Percentiles rank a stretch among this genome's conserved stretches.
These are phyloP conservation scores for Globisporangium ultimum DNA, from an alignment of 352 stramenopile genomes.

Conservation along the genomic window DNA sequence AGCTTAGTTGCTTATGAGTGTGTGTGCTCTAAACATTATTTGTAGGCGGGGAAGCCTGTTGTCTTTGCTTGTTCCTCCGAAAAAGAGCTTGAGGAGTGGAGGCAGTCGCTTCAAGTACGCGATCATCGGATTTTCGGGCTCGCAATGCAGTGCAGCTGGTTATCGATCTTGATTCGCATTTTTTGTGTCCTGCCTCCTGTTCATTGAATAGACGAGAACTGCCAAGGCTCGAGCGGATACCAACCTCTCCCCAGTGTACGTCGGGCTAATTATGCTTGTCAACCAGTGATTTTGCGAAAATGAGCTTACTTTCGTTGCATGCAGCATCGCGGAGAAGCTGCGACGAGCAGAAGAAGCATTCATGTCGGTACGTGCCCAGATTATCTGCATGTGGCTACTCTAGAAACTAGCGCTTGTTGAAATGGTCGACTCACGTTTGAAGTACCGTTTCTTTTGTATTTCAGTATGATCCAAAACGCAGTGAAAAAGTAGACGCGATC, in stretches of 20 bases:
- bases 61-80: conserved; percentile 62
- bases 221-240: neutral
- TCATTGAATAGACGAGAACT: neutral
- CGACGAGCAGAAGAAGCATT: conserved; percentile 53
- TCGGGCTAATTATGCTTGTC: neutral
- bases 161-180: neutral
- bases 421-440: too few relatives aligned
- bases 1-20: neutral
- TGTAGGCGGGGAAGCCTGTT: conserved; percentile 40
- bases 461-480: conserved; percentile 28
- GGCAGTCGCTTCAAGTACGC: conserved; percentile 43
- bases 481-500: conserved; percentile 33
- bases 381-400: neutral
- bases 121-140: neutral
- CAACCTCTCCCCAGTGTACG: conserved; percentile 4
- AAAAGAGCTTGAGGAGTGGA: conserved; percentile 60
- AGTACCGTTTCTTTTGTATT: neutral
- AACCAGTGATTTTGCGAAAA: neutral
- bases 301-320: neutral
- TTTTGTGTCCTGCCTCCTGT: neutral
- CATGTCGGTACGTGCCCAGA: conserved; percentile 18
- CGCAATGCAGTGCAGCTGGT: neutral
- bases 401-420: neutral
- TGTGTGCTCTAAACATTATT: neutral
- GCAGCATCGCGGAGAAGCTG: conserved; percentile 49